Percentiles rank a stretch among this genome's conserved stretches.
Evolutionary conservation across 1,284 basidiomycete species (phyloP).

Genomic region (Boletus coffeatus): DNA sequence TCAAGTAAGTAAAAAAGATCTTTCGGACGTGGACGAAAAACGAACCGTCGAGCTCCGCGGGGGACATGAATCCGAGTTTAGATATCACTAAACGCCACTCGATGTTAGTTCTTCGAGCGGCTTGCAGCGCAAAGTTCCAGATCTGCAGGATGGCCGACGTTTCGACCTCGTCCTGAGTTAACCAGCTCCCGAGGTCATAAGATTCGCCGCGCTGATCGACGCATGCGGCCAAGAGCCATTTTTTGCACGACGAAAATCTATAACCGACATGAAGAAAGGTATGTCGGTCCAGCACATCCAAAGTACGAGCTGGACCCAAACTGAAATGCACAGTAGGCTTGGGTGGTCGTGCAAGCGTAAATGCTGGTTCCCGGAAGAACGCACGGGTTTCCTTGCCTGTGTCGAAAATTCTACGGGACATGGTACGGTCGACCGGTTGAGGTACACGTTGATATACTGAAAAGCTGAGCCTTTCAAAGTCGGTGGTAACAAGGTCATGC

Average conservation of each 20-base stretch:
- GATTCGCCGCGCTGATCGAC: slow-evolving; percentile 74
- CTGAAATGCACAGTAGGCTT: slow-evolving; percentile 41
- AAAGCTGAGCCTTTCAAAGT: slow-evolving; percentile 40
- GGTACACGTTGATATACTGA: slow-evolving; percentile 69
- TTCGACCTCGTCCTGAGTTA: slow-evolving; percentile 43
- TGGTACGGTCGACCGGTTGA: slow-evolving; percentile 51
- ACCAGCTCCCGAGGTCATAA: slow-evolving; percentile 61
- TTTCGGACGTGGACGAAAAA: slow-evolving; percentile 7
- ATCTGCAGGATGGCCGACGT: slow-evolving; percentile 47
- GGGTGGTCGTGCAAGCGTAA: slow-evolving; percentile 51
- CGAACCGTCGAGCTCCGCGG: slow-evolving; percentile 64
- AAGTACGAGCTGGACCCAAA: slow-evolving; percentile 40
- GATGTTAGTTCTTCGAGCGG: slow-evolving; percentile 58
- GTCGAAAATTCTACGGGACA: slow-evolving; percentile 48
- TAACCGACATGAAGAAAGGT: slow-evolving; percentile 76
- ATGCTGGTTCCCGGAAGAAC: slow-evolving; percentile 60
- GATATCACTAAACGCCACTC: slow-evolving; percentile 77
- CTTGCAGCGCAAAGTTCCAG: slow-evolving; percentile 60
- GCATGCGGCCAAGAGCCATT: slow-evolving; percentile 72
- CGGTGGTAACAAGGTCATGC: slow-evolving; percentile 16
- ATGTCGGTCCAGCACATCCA: slow-evolving; percentile 67
- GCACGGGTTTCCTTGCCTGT: slow-evolving; percentile 36
- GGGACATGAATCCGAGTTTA: slow-evolving; percentile 54
- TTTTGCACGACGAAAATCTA: slow-evolving; percentile 51
- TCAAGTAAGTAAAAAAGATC: neutral